Evolutionary conservation across 23 red algal genomes (phyloP).

Genomic region (Chondrus crispus): DNA sequence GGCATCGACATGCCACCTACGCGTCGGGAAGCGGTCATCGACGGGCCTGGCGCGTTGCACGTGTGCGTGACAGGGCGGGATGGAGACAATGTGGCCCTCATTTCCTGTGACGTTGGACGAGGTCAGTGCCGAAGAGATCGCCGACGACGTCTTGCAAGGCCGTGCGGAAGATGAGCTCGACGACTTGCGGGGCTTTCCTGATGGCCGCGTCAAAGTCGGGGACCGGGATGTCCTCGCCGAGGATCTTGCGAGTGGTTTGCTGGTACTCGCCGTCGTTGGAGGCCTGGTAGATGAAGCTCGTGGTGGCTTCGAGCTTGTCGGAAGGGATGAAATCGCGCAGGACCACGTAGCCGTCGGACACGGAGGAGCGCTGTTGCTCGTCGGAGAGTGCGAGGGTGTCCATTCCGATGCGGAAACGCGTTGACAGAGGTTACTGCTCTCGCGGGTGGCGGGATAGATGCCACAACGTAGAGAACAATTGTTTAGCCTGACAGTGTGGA

Average conservation of each 20-base stretch:
- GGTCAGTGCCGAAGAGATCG: not conserved
- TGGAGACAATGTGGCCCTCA: constrained; percentile 31
- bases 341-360: constrained; percentile 31
- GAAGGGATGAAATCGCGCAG: not conserved
- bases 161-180: not conserved
- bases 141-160: not conserved
- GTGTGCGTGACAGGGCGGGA: not conserved
- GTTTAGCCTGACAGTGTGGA: too few relatives aligned
- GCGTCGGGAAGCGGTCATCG: not conserved
- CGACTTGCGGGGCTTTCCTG: not conserved
- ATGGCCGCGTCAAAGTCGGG: not conserved
- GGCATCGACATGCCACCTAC: constrained; percentile 37
- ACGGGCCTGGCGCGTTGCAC: not conserved
- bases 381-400: not conserved
- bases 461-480: too few relatives aligned
- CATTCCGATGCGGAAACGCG: too few relatives aligned
- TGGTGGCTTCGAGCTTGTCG: not conserved
- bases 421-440: too few relatives aligned
- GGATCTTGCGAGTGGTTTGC: not conserved
- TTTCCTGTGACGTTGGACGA: not conserved
- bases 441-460: too few relatives aligned
- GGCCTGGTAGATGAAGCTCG: not conserved
- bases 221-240: not conserved
- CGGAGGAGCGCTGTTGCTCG: constrained; percentile 12
- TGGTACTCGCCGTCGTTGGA: constrained; percentile 19